Evolutionary conservation across 768 basidiomycete species (phyloP), one percentile per base, ranked within the genome.

Genomic region (Rhizopogon sp.): DNA sequence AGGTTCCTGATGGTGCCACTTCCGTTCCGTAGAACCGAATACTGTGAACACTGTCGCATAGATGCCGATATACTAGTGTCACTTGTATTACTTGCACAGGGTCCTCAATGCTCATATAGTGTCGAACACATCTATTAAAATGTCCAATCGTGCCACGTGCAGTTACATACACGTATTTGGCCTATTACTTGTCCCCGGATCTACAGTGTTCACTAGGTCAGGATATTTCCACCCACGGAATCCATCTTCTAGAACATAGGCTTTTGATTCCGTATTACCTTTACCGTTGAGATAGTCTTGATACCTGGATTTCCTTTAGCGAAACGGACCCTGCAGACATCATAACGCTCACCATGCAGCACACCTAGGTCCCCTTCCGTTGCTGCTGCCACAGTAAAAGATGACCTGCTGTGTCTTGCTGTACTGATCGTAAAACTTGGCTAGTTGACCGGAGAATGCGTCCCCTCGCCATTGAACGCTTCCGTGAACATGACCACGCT

Each of bases 401-500:
- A 83, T 73, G 8, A 84, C 79, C 11, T 68, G 66, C 9, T 67
- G 60, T 0, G 70, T 75, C 22, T 70, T 60, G 49, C 68, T 68
- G 58, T 78, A 74, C 50, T 70, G 67, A 29, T 76, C 69, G 29
- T 75, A 71, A 60, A 82, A 77, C 9, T 43, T 39, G 0, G 72
- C 67, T 11, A 80, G 65, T 37, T 76, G 69, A 47, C 78, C 72
- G 45, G 76, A 73, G 61, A 84, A 82, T 0, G 75, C 75, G 57
- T 83, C 77, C 0, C 81, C 82, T 2, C 73, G 69, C 56, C 66
- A 72, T 39, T 82, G 76, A 51, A 72, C 60, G 52, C 81, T 82
- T 58, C 77, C 79, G 33, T 73, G 70, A 35, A 84, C 73, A 56
- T 82, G 79, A 0, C 81, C 80, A 1, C 80, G 78, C 82, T 83